Conservation (phyloP, 176 grass and related monocot genomes). For the Zea luxurians region DNA sequence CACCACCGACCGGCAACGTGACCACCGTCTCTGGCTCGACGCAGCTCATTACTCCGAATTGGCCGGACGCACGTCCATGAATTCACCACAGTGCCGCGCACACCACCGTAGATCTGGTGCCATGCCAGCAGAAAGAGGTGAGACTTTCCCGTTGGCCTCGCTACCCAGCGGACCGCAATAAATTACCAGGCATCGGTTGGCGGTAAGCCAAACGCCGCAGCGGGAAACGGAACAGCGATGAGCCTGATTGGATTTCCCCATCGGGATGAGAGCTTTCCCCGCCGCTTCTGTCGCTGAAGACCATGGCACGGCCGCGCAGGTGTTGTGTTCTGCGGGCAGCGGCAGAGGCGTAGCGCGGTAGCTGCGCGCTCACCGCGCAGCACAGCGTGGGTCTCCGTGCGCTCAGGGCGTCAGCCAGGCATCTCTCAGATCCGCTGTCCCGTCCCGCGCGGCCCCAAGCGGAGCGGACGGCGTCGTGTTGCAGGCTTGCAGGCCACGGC, state of each 20-base stretch:
- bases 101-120: constrained; percentile 29
- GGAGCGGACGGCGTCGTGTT: not conserved
- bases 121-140: not conserved
- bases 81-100: constrained; percentile 41
- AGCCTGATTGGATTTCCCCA: not conserved
- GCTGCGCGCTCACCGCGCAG: too few species aligned
- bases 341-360: not conserved
- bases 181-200: not conserved
- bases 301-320: constrained; percentile 18
- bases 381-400: not conserved
- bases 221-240: not conserved
- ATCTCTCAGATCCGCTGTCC: constrained; percentile 35
- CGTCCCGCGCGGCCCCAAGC: not conserved
- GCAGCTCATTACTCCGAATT: constrained; percentile 6
- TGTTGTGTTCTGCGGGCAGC: not conserved
- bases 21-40: not conserved
- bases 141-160: constrained; percentile 33
- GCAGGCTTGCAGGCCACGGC: not conserved
- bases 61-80: constrained; percentile 26
- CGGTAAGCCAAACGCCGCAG: not conserved
- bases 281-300: not conserved
- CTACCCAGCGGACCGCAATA: not conserved
- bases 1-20: constrained; percentile 36
- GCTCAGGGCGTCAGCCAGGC: not conserved
- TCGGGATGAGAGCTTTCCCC: not conserved